These are phyloP conservation scores for Ascochyta pisi DNA, from an alignment of 2,329 filamentous ascomycete genomes.

Conservation along the genomic window DNA sequence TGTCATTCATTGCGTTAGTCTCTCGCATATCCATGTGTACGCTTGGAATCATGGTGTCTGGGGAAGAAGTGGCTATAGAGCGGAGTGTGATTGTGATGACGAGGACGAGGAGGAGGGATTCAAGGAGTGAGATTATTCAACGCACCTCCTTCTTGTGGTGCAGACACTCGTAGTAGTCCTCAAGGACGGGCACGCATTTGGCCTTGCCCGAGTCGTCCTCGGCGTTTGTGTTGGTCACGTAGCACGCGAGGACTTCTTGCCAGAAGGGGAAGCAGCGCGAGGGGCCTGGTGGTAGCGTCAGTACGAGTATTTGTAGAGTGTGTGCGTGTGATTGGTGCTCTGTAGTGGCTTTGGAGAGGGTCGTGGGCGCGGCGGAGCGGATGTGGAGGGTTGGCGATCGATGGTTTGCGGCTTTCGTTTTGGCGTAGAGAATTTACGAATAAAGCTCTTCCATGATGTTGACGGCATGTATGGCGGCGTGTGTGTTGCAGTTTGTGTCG, in stretches of 20 bases:
- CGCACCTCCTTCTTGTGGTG: slow-evolving; percentile 98
- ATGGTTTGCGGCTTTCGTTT: neutral
- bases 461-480: neutral
- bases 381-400: neutral
- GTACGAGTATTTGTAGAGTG: neutral
- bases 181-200: slow-evolving; percentile 83
- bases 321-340: neutral
- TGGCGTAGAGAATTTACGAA: neutral
- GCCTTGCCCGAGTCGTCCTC: slow-evolving; percentile 82
- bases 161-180: slow-evolving; percentile 98
- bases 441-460: no score
- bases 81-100: no score
- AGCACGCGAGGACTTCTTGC: slow-evolving; percentile 98
- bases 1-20: slow-evolving; percentile 46
- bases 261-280: slow-evolving; percentile 98
- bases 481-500: neutral
- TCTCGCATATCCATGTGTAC: no score
- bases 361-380: neutral
- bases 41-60: neutral
- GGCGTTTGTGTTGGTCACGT: slow-evolving; percentile 87
- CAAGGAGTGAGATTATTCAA: slow-evolving; percentile 9
- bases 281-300: slow-evolving; percentile 57
- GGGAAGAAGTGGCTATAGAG: neutral
- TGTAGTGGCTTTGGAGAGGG: neutral
- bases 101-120: no score